These are phyloP conservation scores for Coemansia sp. DNA, from an alignment of 192 early-diverging fungal genomes.

Conservation along the genomic window DNA sequence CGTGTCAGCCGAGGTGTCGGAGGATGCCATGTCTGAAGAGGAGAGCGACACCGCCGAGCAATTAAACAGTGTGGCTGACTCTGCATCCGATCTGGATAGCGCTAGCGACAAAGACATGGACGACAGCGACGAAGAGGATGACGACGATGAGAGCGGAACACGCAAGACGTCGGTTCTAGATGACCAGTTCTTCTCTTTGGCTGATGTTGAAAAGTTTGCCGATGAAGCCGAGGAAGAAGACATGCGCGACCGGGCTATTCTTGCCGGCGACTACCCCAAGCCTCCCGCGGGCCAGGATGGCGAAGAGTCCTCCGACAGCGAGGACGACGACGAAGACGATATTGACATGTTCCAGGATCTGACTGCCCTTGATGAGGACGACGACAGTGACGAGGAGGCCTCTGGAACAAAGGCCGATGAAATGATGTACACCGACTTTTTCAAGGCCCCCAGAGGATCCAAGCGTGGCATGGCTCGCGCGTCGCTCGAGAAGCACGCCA, in stretches of 20 bases:
- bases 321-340: conserved; percentile 58
- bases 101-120: conserved; percentile 42
- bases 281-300: conserved; percentile 55
- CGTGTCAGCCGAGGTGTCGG: conserved; percentile 16
- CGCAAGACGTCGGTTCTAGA: conserved; percentile 67
- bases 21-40: conserved; percentile 11
- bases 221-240: conserved; percentile 63
- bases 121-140: conserved; percentile 45
- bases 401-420: conserved; percentile 61
- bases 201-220: conserved; percentile 85
- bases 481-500: conserved; percentile 32
- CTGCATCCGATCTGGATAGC: conserved; percentile 31
- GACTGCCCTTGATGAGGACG: conserved; percentile 59
- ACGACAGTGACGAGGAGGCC: conserved; percentile 64
- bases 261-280: conserved; percentile 52
- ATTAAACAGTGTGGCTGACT: conserved; percentile 37
- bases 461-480: conserved; percentile 48
- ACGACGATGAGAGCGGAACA: conserved; percentile 23
- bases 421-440: conserved; percentile 83
- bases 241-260: conserved; percentile 53
- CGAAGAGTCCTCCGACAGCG: conserved; percentile 52
- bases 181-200: conserved; percentile 92
- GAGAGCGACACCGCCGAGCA: conserved; percentile 44
- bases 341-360: conserved; percentile 57
- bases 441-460: conserved; percentile 63